phyloP scores from a whole-genome alignment of 2,329 filamentous ascomycete genomes.

The Fusarium duplospermum region DNA sequence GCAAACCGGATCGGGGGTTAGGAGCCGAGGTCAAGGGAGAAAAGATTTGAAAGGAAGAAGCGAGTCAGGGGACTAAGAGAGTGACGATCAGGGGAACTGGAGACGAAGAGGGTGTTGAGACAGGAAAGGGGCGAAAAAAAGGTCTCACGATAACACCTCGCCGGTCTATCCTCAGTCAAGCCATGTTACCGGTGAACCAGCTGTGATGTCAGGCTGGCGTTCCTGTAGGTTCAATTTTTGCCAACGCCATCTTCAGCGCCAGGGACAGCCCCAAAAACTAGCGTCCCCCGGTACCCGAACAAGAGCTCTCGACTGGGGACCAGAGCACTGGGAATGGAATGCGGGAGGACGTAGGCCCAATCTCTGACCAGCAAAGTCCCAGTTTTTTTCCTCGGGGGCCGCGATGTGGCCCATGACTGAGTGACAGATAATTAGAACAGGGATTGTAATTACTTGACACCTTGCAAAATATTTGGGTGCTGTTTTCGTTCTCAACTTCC shows the following conservation, averaged over 20 bases:
- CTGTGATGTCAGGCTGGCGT: conserved; percentile 26
- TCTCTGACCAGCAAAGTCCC: conserved; percentile 18
- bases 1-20: conserved; percentile 24
- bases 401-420: conserved; percentile 18
- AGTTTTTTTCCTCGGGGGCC: conserved; percentile 34
- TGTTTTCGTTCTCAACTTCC: neutral
- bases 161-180: neutral
- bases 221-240: conserved; percentile 20
- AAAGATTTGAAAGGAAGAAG: conserved; percentile 11
- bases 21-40: conserved; percentile 17
- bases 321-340: conserved; percentile 33
- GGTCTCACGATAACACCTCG: conserved; percentile 14
- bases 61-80: conserved; percentile 27
- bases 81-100: conserved; percentile 30
- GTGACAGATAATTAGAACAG: neutral
- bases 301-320: neutral
- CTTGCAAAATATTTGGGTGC: neutral
- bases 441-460: neutral
- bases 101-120: conserved; percentile 11
- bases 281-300: conserved; percentile 18
- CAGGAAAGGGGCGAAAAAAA: conserved; percentile 1
- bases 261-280: conserved; percentile 12
- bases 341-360: conserved; percentile 33
- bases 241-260: conserved; percentile 33
- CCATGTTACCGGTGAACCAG: conserved; percentile 20